phyloP scores from a whole-genome alignment of 2,329 filamentous ascomycete species.

The Fusarium verrucosum region DNA sequence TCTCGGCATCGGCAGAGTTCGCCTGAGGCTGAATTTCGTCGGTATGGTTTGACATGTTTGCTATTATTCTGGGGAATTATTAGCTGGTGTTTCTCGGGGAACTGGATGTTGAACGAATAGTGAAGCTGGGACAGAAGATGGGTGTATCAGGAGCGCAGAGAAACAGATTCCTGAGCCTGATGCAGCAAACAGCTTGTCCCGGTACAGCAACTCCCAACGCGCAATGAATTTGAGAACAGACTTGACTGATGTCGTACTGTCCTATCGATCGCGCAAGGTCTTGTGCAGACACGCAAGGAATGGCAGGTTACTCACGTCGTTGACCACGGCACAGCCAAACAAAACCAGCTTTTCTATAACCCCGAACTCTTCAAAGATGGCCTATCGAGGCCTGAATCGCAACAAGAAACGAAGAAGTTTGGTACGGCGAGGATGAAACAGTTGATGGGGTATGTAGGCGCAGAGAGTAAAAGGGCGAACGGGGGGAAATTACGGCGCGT shows the following conservation, averaged over 20 bases:
- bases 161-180: background rate
- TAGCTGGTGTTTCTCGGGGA: constrained; percentile 24
- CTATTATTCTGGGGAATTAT: constrained; percentile 38
- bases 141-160: background rate
- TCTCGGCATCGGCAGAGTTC: constrained; percentile 49
- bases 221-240: background rate
- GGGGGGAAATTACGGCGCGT: constrained; percentile 38
- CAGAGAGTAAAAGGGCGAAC: constrained; percentile 26
- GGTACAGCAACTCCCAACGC: background rate
- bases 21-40: constrained; percentile 50
- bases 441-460: constrained; percentile 22
- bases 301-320: constrained; percentile 40
- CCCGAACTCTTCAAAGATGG: constrained; percentile 42
- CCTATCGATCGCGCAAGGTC: constrained; percentile 16
- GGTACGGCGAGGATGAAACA: constrained; percentile 14
- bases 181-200: background rate
- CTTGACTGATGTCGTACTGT: background rate
- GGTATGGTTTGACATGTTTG: constrained; percentile 46
- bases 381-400: constrained; percentile 40
- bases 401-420: constrained; percentile 31
- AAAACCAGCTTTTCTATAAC: constrained; percentile 38
- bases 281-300: constrained; percentile 21
- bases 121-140: background rate
- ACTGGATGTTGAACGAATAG: constrained; percentile 8
- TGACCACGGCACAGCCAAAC: constrained; percentile 33